Base-by-base conservation (phyloP, 2,329 filamentous ascomycete genomes). In the Clonostachys sp. region DNA sequence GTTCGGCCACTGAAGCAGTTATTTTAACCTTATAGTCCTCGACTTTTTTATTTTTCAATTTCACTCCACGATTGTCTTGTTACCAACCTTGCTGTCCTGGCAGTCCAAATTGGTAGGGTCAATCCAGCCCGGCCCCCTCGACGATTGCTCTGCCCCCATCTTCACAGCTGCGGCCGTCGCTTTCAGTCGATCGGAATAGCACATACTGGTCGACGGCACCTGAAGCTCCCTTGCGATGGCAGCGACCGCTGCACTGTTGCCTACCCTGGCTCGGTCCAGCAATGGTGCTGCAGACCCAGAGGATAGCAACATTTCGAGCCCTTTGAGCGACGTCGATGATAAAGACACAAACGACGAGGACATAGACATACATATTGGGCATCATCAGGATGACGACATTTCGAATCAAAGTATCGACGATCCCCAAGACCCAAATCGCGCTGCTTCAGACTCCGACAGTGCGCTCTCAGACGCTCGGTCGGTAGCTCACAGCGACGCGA, bases 241-340 rank as follows among this genome's bases (percentile, higher is more conserved):
- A 58, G 74, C 76, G 55, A 73, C 74, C 60, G 72, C 72, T 57
- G 68, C 76, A 56, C 67, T 71, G 61, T 67, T 71, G 56, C 67
- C 71, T 57, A 73, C 73, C 54, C 71, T 74, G 57, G 72, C 75
- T 51, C 73, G 77, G 34, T 48, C 58, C 30, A 55, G 54, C 46
- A 49, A 55, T 51, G 61, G 58, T 53, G 61, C 51, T 48, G 68
- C 70, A 53, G 78, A 79, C 58, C 71, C 72, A 52, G 78, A 80
- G 56, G 83, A 84, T 58, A 88, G 87, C 63, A 84, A 83, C 63
- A 77, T 87, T 46, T 96, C 91, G 38, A 97, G 92, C 67, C 94
- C 91, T 59, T 77, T 97, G 57, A 96, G 90, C 71, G 92, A 96
- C 58, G 88, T 95, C 48, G 91, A 91, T 60, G 89, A 95, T 59